A percentile compares a stretch with the other conserved stretches of the same genome.
Evolutionary conservation across 768 basidiomycete species (phyloP).

Genomic region (Hypholoma sublateritium): DNA sequence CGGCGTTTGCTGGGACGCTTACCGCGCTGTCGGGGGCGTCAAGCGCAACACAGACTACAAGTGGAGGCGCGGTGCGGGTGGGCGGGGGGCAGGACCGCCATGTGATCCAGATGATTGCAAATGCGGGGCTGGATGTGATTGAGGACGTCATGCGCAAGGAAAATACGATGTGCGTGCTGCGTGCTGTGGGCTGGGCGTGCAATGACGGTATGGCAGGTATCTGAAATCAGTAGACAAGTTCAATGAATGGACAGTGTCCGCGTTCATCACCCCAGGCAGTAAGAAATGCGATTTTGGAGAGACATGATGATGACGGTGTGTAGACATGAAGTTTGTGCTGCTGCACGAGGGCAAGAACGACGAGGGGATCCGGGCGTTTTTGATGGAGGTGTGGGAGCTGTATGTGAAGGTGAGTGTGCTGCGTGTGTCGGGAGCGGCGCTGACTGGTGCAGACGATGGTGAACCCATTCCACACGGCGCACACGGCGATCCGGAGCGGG

Average conservation of each 20-base stretch:
- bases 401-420: slow-evolving; percentile 79
- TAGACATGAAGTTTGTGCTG: slow-evolving; percentile 94
- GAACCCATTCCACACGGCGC: slow-evolving; percentile 96
- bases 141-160: slow-evolving; percentile 91
- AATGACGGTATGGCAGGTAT: slow-evolving; percentile 61
- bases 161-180: slow-evolving; percentile 63
- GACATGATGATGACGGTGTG: slow-evolving; percentile 10
- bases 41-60: slow-evolving; percentile 66
- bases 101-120: slow-evolving; percentile 99
- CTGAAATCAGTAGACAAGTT: slow-evolving; percentile 95
- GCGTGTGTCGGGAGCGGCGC: slow-evolving; percentile 4
- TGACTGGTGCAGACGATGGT: slow-evolving; percentile 61
- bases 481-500: slow-evolving; percentile 74
- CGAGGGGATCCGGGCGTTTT: slow-evolving; percentile 91
- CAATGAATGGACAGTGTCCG: slow-evolving; percentile 98
- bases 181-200: slow-evolving; percentile 8
- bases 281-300: slow-evolving; percentile 31
- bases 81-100: slow-evolving; percentile 86
- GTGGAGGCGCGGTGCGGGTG: slow-evolving; percentile 64
- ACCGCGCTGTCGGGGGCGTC: slow-evolving; percentile 86
- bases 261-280: slow-evolving; percentile 95
- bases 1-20: slow-evolving; percentile 86
- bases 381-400: slow-evolving; percentile 94
- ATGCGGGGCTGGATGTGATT: slow-evolving; percentile 91
- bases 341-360: slow-evolving; percentile 97